Conservation (phyloP, 495 filamentous ascomycete genomes). For the Mycothermus thermophilus region DNA sequence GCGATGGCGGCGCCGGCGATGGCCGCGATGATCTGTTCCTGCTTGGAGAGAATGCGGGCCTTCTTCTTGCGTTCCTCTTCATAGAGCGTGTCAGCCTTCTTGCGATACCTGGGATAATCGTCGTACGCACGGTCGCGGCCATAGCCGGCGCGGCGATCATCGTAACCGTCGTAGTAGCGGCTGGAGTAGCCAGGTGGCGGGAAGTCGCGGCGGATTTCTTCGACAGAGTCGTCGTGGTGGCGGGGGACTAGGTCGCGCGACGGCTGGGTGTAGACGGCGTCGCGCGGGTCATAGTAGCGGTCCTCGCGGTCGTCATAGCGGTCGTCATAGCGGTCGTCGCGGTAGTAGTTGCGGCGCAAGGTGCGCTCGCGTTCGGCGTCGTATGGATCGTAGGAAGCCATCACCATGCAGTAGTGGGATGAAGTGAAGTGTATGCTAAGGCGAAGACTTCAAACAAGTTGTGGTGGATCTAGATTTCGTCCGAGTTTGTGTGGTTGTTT, state of each 20-base stretch:
- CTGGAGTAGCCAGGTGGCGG: slow-evolving; percentile 42
- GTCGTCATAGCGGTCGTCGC: slow-evolving; percentile 33
- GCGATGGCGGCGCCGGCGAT: slow-evolving; percentile 38
- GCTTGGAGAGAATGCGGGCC: slow-evolving; percentile 35
- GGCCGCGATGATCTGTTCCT: slow-evolving; percentile 45
- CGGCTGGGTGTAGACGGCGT: slow-evolving; percentile 27
- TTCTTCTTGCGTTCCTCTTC: slow-evolving; percentile 36
- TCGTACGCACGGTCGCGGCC: slow-evolving; percentile 26
- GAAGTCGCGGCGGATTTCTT: slow-evolving; percentile 55
- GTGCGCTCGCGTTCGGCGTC: slow-evolving; percentile 30
- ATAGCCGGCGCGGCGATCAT: slow-evolving; percentile 28
- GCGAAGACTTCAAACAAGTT: too few relatives aligned
- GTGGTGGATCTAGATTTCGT: too few relatives aligned
- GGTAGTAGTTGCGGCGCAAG: slow-evolving; percentile 27
- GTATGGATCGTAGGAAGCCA: slow-evolving; percentile 37
- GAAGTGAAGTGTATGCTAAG: too few relatives aligned
- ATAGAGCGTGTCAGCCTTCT: slow-evolving; percentile 22
- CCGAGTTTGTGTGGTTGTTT: too few relatives aligned
- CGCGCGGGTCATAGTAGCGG: slow-evolving; percentile 35
- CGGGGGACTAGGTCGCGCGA: slow-evolving; percentile 41
- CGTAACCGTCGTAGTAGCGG: slow-evolving; percentile 33
- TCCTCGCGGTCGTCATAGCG: slow-evolving; percentile 29
- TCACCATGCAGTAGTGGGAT: slow-evolving; percentile 8
- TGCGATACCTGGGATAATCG: slow-evolving; percentile 27
- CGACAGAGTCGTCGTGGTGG: slow-evolving; percentile 48